Percentiles rank a stretch among this genome's conserved stretches.
Conservation (phyloP, 2,329 filamentous ascomycete genomes). For the Paramyrothecium sp. region DNA sequence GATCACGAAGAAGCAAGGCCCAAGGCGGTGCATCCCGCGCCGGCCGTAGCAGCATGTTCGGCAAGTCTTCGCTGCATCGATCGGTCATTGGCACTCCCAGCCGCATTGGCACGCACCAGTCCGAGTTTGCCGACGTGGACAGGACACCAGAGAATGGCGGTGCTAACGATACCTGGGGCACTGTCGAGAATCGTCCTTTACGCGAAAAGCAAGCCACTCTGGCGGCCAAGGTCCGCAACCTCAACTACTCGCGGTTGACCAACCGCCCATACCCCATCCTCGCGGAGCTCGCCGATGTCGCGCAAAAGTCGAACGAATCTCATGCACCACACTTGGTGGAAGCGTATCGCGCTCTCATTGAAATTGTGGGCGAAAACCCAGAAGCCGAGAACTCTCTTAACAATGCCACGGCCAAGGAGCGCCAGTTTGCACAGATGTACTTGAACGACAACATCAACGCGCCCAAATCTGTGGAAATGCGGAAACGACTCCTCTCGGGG, state of each 20-base stretch:
- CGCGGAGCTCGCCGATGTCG: slow-evolving; percentile 72
- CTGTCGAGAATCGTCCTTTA: slow-evolving; percentile 69
- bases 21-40: slow-evolving; percentile 48
- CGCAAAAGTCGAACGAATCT: slow-evolving; percentile 66
- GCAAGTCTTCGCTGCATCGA: slow-evolving; percentile 68
- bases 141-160: slow-evolving; percentile 51
- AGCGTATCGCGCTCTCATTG: slow-evolving; percentile 77
- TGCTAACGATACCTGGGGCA: slow-evolving; percentile 40
- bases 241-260: slow-evolving; percentile 72
- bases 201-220: slow-evolving; percentile 84
- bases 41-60: slow-evolving; percentile 50
- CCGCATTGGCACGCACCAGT: slow-evolving; percentile 61
- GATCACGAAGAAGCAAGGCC: slow-evolving; percentile 51
- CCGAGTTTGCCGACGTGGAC: slow-evolving; percentile 68
- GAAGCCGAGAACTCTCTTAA: slow-evolving; percentile 58
- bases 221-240: slow-evolving; percentile 72
- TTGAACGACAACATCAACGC: slow-evolving; percentile 72
- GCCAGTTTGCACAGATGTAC: slow-evolving; percentile 75
- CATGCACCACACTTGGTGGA: slow-evolving; percentile 74
- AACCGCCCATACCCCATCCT: slow-evolving; percentile 71
- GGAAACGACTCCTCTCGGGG: slow-evolving; percentile 77
- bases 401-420: slow-evolving; percentile 67
- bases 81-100: slow-evolving; percentile 85
- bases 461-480: slow-evolving; percentile 61
- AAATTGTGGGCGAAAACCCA: slow-evolving; percentile 72